These are phyloP conservation scores for Penicillium glabrum DNA, from an alignment of 2,329 filamentous ascomycete genomes.

Conservation along the genomic window DNA sequence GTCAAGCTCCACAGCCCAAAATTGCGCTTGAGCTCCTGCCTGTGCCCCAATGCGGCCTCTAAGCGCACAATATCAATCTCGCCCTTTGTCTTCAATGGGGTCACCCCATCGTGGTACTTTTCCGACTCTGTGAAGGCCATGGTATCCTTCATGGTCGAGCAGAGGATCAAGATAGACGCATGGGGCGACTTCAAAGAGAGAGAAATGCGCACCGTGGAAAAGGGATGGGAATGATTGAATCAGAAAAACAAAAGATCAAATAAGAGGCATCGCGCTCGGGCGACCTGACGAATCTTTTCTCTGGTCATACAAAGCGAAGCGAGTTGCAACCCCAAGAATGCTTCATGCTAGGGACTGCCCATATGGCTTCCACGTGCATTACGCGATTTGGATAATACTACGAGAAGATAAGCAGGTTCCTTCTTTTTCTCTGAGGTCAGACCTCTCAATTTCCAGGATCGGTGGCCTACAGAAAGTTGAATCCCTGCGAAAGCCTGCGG, in stretches of 20 bases:
- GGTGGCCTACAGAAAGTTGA: too few relatives aligned
- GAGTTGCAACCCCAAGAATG: constrained; percentile 6
- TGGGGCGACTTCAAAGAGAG: not conserved
- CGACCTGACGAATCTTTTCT: not conserved
- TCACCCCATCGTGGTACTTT: not conserved
- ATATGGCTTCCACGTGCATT: constrained; percentile 24
- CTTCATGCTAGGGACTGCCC: constrained; percentile 16
- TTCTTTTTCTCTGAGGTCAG: not conserved
- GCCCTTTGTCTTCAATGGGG: constrained; percentile 1
- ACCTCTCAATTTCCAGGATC: not conserved
- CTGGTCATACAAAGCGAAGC: not conserved
- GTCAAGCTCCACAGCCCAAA: constrained; percentile 57
- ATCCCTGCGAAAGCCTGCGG: not conserved
- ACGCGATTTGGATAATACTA: constrained; percentile 3
- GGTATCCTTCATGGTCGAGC: not conserved
- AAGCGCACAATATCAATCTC: constrained; percentile 25
- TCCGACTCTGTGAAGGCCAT: constrained; percentile 5
- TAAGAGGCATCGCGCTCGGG: not conserved
- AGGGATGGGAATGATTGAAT: not conserved
- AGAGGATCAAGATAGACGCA: not conserved
- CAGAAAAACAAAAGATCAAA: not conserved
- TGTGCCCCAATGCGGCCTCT: constrained; percentile 49
- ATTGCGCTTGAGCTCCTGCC: constrained; percentile 59
- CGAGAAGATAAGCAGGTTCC: not conserved
- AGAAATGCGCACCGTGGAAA: too few relatives aligned